These are phyloP conservation scores for Erythrobasidium hasegawianum DNA, from an alignment of 1,284 basidiomycete genomes.

Conservation along the genomic window DNA sequence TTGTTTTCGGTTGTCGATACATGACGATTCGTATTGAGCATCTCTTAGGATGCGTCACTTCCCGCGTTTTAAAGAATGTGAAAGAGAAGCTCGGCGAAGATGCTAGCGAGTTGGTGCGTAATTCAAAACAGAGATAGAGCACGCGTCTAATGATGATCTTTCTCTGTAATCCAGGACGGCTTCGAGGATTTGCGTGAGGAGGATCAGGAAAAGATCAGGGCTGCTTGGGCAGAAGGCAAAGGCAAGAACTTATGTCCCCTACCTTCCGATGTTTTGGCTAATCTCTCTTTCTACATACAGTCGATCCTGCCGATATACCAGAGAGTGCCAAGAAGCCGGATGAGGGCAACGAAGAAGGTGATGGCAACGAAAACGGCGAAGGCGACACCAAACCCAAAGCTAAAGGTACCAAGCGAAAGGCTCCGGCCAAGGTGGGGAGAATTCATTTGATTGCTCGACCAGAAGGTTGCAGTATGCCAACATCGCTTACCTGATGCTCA, in stretches of 20 bases:
- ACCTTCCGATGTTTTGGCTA: background rate
- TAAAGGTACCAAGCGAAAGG: constrained; percentile 10
- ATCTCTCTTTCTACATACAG: constrained; percentile 7
- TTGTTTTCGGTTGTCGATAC: background rate
- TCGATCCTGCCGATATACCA: constrained; percentile 41
- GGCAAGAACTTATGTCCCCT: constrained; percentile 22
- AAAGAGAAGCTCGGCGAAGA: constrained; percentile 1
- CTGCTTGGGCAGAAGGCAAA: constrained; percentile 36
- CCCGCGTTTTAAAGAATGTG: background rate
- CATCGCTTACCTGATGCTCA: too few species aligned
- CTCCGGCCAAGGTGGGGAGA: background rate
- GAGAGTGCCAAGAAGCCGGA: constrained; percentile 40
- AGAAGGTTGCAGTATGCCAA: too few species aligned
- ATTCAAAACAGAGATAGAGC: constrained; percentile 32
- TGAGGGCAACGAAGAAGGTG: background rate
- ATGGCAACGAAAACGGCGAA: constrained; percentile 17
- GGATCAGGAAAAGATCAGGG: constrained; percentile 40
- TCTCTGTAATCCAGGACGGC: constrained; percentile 13
- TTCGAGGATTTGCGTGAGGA: constrained; percentile 41
- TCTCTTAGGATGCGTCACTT: background rate
- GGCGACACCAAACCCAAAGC: constrained; percentile 24
- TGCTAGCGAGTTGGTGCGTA: constrained; percentile 18
- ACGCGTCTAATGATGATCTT: too few species aligned
- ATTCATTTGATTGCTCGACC: background rate
- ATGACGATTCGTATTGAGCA: background rate